Evolutionary conservation across 352 stramenopile genomes (phyloP).

Genomic region (Globisporangium paddicum): DNA sequence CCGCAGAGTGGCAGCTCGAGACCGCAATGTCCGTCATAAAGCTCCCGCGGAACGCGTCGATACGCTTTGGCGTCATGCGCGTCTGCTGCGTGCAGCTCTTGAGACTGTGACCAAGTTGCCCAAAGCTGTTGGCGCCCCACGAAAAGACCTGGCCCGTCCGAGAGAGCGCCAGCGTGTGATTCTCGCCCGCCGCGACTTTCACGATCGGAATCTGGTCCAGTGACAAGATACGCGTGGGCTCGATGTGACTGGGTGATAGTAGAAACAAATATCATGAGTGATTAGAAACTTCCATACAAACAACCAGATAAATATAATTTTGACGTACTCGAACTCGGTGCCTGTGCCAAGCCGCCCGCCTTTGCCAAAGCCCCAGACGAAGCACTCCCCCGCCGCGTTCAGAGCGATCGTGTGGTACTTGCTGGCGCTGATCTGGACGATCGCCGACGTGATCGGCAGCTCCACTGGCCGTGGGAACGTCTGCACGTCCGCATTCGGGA

Average conservation of each 20-base stretch:
- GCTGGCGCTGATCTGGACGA: constrained; percentile 68
- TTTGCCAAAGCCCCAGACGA: constrained; percentile 83
- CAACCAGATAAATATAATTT: not conserved
- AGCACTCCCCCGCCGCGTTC: constrained; percentile 57
- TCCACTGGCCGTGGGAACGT: constrained; percentile 58
- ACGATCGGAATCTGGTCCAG: constrained; percentile 52
- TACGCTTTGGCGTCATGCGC: constrained; percentile 61
- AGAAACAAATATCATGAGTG: not conserved
- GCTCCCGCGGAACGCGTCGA: constrained; percentile 61
- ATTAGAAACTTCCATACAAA: not conserved
- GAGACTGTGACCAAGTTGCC: constrained; percentile 59
- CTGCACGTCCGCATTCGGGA: constrained; percentile 77
- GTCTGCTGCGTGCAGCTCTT: constrained; percentile 55
- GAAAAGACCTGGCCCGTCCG: constrained; percentile 65
- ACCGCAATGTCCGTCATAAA: constrained; percentile 60
- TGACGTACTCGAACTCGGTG: constrained; percentile 71
- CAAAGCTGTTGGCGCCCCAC: constrained; percentile 82
- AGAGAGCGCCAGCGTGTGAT: constrained; percentile 74
- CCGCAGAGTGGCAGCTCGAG: constrained; percentile 67
- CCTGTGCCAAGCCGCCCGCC: constrained; percentile 68
- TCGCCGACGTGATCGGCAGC: constrained; percentile 37
- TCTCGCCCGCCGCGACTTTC: constrained; percentile 71
- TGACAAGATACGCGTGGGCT: constrained; percentile 44
- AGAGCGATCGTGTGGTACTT: constrained; percentile 81
- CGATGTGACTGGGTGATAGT: constrained; percentile 49